A percentile compares a stretch with the other conserved stretches of the same genome.
Evolutionary conservation across 2,329 filamentous ascomycete genomes (phyloP).

Genomic region (Nemania bipapillata): DNA sequence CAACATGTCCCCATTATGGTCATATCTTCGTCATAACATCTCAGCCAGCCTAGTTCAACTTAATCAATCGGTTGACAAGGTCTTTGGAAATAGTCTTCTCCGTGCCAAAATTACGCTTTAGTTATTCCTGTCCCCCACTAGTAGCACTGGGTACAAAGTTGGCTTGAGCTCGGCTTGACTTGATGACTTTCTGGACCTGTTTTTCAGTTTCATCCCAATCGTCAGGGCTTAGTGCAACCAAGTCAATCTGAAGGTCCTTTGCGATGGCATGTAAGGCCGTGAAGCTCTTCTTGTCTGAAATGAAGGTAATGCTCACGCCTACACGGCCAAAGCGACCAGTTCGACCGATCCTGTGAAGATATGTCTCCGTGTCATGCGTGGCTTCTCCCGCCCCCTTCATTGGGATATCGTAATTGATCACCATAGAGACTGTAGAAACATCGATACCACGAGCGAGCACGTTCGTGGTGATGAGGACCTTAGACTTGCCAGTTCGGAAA

Average conservation of each 20-base stretch:
- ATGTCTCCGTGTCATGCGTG: conserved; percentile 92
- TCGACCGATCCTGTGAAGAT: conserved; percentile 96
- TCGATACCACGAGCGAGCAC: conserved; percentile 96
- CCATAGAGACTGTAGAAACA: conserved; percentile 90
- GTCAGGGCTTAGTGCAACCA: conserved; percentile 81
- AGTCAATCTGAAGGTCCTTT: conserved; percentile 79
- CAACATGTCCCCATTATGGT: conserved; percentile 31
- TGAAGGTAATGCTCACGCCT: conserved; percentile 93
- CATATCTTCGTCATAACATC: conserved; percentile 31
- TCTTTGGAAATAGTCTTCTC: neutral
- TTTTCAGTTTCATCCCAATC: conserved; percentile 94
- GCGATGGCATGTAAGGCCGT: conserved; percentile 82
- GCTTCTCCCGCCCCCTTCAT: conserved; percentile 79
- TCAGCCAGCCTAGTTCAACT: neutral
- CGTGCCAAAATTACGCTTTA: neutral
- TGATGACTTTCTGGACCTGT: conserved; percentile 83
- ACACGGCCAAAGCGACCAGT: conserved; percentile 97
- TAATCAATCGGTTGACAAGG: neutral
- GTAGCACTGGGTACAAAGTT: conserved; percentile 58
- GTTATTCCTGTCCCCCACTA: conserved; percentile 9
- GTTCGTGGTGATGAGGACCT: conserved; percentile 98
- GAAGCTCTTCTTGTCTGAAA: conserved; percentile 86
- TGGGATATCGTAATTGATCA: conserved; percentile 94
- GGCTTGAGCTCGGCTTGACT: conserved; percentile 71
- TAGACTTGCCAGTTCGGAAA: conserved; percentile 86